phyloP scores from a whole-genome alignment of 1,284 basidiomycete genomes.

The Sanghuangporus baumii region DNA sequence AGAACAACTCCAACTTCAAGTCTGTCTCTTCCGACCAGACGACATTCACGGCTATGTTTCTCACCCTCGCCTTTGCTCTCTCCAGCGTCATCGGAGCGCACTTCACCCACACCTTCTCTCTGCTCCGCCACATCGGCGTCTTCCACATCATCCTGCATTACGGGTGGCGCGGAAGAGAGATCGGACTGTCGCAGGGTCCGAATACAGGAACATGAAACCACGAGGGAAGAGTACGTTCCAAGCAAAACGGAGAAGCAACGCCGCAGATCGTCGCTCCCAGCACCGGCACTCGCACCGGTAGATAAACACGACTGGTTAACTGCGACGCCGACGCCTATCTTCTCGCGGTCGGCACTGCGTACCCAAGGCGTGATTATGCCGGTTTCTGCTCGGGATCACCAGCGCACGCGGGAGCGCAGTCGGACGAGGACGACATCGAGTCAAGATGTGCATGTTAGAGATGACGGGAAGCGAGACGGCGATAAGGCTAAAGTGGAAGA shows the following conservation, averaged over 20 bases:
- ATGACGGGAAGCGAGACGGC: not conserved
- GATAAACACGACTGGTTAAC: slow-evolving; percentile 12
- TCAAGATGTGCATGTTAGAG: not conserved
- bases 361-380: slow-evolving; percentile 11
- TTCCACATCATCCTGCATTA: not conserved
- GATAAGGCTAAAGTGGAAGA: not conserved
- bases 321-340: slow-evolving; percentile 1
- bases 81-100: not conserved
- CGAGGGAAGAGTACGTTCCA: not conserved
- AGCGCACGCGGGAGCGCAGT: not conserved
- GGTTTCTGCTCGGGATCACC: not conserved
- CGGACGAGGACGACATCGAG: no score
- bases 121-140: not conserved
- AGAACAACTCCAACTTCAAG: not conserved
- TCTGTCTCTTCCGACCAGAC: not conserved
- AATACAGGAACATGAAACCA: not conserved
- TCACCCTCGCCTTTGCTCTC: not conserved
- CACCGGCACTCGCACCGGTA: not conserved
- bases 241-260: not conserved
- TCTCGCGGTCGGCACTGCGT: not conserved
- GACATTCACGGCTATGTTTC: not conserved
- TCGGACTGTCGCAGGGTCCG: not conserved
- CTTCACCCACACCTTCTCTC: not conserved
- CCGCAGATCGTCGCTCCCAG: not conserved
- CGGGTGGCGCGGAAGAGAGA: not conserved